Conservation (phyloP, 1,139 yeast genomes). For the Yamadazyma trypodendri region DNA sequence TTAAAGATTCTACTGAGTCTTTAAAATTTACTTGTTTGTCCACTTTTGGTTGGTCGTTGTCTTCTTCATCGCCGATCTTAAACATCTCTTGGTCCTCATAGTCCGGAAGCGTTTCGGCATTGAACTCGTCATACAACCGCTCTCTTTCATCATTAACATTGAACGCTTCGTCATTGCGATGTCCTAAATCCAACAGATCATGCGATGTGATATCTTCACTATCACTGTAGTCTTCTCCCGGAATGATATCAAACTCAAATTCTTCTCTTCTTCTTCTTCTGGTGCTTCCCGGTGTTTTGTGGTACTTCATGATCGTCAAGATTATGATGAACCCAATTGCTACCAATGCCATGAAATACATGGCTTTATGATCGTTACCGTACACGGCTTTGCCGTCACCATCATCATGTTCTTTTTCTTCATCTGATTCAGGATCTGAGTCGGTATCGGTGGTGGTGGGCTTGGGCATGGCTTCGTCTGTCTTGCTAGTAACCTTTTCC, state of each 20-base stretch:
- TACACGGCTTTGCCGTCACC: conserved; percentile 24
- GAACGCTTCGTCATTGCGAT: conserved; percentile 19
- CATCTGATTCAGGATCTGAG: conserved; percentile 6
- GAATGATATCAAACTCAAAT: conserved; percentile 76
- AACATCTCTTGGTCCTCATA: conserved; percentile 45
- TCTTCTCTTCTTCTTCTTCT: conserved; percentile 64
- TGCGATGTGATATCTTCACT: conserved; percentile 25
- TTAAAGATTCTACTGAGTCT: conserved; percentile 5
- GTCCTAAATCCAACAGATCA: conserved; percentile 29
- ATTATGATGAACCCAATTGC: conserved; percentile 58
- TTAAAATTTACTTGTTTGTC: conserved; percentile 9
- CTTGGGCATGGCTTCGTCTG: neutral
- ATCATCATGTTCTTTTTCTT: conserved; percentile 18
- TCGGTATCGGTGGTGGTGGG: conserved; percentile 7
- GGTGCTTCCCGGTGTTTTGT: conserved; percentile 46
- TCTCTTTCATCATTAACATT: conserved; percentile 32
- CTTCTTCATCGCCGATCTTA: conserved; percentile 42
- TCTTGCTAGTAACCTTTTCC: conserved; percentile 4
- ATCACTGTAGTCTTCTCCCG: conserved; percentile 58
- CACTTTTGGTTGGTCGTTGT: conserved; percentile 12
- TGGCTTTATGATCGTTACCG: conserved; percentile 44
- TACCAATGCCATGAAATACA: conserved; percentile 60
- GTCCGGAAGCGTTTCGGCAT: conserved; percentile 38
- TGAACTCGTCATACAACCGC: conserved; percentile 38
- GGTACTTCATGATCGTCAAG: conserved; percentile 52